Conservation (phyloP, 139 green algal genomes). For the Chloropicon primus region DNA sequence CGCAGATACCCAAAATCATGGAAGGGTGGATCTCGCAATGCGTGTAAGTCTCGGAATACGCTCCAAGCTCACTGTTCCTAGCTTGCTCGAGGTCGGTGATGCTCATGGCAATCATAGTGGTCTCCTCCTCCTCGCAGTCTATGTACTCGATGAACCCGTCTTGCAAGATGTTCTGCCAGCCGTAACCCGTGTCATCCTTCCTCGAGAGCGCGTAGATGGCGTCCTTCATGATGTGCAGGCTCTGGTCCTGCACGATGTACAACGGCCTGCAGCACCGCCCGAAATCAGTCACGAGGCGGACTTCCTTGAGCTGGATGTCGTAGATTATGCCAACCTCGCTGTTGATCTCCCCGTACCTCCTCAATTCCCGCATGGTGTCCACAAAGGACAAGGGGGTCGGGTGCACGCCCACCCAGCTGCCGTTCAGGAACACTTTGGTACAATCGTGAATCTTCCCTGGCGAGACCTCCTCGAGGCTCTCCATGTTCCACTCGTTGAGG, state of each 20-base stretch:
- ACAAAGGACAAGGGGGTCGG: conserved; percentile 32
- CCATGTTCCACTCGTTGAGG: conserved; percentile 39
- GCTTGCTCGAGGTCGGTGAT: conserved; percentile 24
- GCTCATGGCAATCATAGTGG: conserved; percentile 96
- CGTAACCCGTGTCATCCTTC: conserved; percentile 16
- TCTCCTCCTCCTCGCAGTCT: conserved; percentile 90
- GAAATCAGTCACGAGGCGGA: conserved; percentile 38
- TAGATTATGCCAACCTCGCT: conserved; percentile 29
- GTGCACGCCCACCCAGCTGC: conserved; percentile 66
- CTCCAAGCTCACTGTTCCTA: conserved; percentile 8
- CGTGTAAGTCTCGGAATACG: conserved; percentile 68
- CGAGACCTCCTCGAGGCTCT: conserved; percentile 42
- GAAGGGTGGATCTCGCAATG: conserved; percentile 97
- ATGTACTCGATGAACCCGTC: conserved; percentile 68
- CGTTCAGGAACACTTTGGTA: conserved; percentile 83
- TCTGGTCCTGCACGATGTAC: conserved; percentile 30
- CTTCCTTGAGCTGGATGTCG: conserved; percentile 35
- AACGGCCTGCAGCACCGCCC: conserved; percentile 19
- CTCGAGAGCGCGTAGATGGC: conserved; percentile 45
- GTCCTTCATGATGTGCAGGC: conserved; percentile 65
- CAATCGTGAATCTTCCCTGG: conserved; percentile 21
- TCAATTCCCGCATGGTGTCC: conserved; percentile 27
- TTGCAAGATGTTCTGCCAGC: conserved; percentile 34
- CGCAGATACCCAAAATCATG: conserved; percentile 97
- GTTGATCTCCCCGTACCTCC: conserved; percentile 31